A percentile compares a stretch with the other conserved stretches of the same genome.
These are phyloP conservation scores for Olyra latifolia DNA, from an alignment of 176 grass and related monocot species.

Conservation along the genomic window DNA sequence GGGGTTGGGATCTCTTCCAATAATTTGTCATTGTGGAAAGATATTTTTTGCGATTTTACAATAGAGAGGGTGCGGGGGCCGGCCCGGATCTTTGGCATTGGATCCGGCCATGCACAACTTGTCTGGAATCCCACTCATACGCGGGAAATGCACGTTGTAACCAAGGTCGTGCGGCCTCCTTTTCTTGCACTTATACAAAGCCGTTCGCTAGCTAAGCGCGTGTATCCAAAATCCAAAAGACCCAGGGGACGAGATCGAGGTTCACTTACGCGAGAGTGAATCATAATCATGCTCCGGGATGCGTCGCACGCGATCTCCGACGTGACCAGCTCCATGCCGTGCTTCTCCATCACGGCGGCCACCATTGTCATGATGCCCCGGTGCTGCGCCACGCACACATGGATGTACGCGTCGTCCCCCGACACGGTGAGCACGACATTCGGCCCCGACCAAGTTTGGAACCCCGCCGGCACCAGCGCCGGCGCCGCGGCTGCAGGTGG, in stretches of 20 bases:
- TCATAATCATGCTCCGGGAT: slow-evolving; percentile 32
- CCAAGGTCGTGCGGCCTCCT: too few relatives aligned
- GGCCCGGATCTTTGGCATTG: too few relatives aligned
- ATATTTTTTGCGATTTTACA: too few relatives aligned
- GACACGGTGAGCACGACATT: slow-evolving; percentile 59
- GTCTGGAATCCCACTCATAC: too few relatives aligned
- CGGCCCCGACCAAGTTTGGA: slow-evolving; percentile 61
- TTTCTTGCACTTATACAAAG: not conserved
- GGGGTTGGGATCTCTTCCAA: too few relatives aligned
- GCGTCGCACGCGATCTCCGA: slow-evolving; percentile 28
- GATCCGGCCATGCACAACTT: too few relatives aligned
- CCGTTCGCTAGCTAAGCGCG: not conserved
- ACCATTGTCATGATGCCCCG: slow-evolving; percentile 33
- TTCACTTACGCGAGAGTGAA: slow-evolving; percentile 67
- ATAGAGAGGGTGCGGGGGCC: too few relatives aligned
- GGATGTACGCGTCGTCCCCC: slow-evolving; percentile 47
- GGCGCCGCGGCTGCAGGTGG: not conserved
- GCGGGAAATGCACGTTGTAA: too few relatives aligned
- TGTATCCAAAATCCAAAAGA: not conserved
- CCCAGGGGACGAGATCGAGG: not conserved
- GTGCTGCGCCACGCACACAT: slow-evolving; percentile 27
- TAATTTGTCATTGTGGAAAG: too few relatives aligned
- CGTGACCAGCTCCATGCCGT: slow-evolving; percentile 55
- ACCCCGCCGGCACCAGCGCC: not conserved
- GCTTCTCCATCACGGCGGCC: slow-evolving; percentile 53